Percentiles rank a stretch among this genome's conserved stretches.
Evolutionary conservation across 306 rosid species (phyloP).

Genomic region (Lathyrus oleraceus): DNA sequence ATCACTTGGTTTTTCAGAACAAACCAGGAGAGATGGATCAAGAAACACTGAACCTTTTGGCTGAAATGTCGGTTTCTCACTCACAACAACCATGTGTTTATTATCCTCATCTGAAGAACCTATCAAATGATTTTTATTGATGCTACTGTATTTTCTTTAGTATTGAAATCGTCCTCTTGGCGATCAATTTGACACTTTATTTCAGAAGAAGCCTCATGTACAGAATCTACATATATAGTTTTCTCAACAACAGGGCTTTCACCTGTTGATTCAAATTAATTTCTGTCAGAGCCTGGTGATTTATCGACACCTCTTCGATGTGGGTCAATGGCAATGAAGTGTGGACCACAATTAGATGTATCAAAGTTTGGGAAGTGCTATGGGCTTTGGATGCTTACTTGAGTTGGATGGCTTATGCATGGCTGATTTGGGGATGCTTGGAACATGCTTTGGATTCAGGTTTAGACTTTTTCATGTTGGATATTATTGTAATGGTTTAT

Average conservation of each 20-base stretch:
- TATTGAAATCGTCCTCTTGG: constrained; percentile 39
- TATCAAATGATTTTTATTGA: constrained; percentile 31
- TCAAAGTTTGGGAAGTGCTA: too few relatives aligned
- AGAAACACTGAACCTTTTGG: constrained; percentile 43
- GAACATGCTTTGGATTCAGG: too few relatives aligned
- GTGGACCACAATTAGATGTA: too few relatives aligned
- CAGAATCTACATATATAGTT: constrained; percentile 77
- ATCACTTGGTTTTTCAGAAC: constrained; percentile 35
- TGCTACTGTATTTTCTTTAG: constrained; percentile 36
- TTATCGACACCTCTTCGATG: constrained; percentile 45
- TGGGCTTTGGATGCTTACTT: too few relatives aligned
- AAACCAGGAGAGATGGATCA: constrained; percentile 39
- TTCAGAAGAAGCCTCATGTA: constrained; percentile 51
- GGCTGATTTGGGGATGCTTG: too few relatives aligned
- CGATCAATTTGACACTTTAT: constrained; percentile 34
- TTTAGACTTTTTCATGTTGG: too few relatives aligned
- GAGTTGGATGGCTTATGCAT: too few relatives aligned
- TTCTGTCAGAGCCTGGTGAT: constrained; percentile 38
- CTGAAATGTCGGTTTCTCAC: constrained; percentile 37
- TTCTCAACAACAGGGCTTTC: constrained; percentile 70
- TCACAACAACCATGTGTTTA: constrained; percentile 35
- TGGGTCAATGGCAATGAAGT: constrained; percentile 41
- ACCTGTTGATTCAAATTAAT: constrained; percentile 39
- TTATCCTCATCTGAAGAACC: constrained; percentile 50
- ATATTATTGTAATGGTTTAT: too few relatives aligned